Evolutionary conservation across 163 green algal species (phyloP).

Genomic region (Volvox carteri): DNA sequence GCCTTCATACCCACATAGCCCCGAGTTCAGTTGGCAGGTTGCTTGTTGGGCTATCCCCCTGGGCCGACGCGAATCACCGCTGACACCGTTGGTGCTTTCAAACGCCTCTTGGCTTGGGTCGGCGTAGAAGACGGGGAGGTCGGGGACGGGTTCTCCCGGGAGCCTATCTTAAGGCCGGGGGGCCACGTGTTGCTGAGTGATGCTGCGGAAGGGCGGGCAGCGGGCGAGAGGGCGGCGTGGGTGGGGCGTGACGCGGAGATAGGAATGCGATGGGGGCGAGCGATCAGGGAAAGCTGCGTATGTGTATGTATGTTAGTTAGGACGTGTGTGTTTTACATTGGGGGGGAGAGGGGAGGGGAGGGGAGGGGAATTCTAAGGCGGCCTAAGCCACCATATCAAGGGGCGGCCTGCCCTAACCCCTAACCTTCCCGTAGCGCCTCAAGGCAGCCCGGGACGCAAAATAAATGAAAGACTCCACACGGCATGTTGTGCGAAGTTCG

Average conservation of each 20-base stretch:
- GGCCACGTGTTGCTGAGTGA: slow-evolving; percentile 78
- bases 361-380: no score
- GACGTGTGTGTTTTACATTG: neutral
- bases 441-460: neutral
- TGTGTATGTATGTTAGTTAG: neutral
- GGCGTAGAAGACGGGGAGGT: neutral
- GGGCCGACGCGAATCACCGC: no score
- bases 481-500: neutral
- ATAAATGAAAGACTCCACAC: neutral
- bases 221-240: neutral
- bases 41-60: no score
- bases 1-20: neutral
- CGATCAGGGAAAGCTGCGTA: neutral
- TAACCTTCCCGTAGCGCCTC: neutral
- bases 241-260: neutral
- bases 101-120: no score
- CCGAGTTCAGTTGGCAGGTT: no score
- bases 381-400: no score
- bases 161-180: neutral
- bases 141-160: no score
- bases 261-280: neutral
- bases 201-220: slow-evolving; percentile 52
- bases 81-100: no score
- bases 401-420: no score
- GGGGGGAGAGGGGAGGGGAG: neutral